Percentiles rank a stretch among this genome's conserved stretches.
Evolutionary conservation across 345 rosid genomes (phyloP).

Genomic region (Pistacia vera): DNA sequence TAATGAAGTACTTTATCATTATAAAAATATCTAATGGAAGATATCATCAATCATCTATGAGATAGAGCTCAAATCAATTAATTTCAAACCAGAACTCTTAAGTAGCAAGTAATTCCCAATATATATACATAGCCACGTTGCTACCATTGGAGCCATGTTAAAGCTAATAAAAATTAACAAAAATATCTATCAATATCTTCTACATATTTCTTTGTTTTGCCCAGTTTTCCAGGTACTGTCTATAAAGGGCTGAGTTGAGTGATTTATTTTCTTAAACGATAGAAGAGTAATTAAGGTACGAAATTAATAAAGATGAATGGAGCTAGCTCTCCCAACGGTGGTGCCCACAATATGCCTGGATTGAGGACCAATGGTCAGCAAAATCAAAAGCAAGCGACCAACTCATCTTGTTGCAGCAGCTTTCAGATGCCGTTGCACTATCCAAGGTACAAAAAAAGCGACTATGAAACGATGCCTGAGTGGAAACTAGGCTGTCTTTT

Average conservation of each 20-base stretch:
- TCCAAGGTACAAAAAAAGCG: conserved; percentile 42
- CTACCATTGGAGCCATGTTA: too few species aligned
- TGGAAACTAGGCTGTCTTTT: conserved; percentile 50
- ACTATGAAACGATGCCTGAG: conserved; percentile 56
- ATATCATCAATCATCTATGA: not conserved
- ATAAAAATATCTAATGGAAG: not conserved
- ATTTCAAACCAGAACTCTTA: too few species aligned
- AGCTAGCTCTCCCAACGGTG: conserved; percentile 1
- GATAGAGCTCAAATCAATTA: too few species aligned
- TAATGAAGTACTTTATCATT: too few species aligned
- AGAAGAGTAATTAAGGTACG: not conserved
- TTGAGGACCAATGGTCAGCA: conserved; percentile 16
- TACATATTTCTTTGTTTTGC: not conserved
- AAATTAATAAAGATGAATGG: conserved; percentile 10
- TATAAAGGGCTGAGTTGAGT: conserved; percentile 7
- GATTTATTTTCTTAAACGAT: not conserved
- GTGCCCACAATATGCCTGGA: conserved; percentile 7
- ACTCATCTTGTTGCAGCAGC: too few species aligned
- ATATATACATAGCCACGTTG: too few species aligned
- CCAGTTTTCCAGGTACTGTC: not conserved
- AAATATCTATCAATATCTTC: not conserved
- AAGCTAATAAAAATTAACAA: not conserved
- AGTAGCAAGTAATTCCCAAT: too few species aligned
- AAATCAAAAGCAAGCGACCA: not conserved
- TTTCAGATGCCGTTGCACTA: conserved; percentile 67